Conservation (phyloP, 2,329 filamentous ascomycete species). For the Parastagonospora avenae region DNA sequence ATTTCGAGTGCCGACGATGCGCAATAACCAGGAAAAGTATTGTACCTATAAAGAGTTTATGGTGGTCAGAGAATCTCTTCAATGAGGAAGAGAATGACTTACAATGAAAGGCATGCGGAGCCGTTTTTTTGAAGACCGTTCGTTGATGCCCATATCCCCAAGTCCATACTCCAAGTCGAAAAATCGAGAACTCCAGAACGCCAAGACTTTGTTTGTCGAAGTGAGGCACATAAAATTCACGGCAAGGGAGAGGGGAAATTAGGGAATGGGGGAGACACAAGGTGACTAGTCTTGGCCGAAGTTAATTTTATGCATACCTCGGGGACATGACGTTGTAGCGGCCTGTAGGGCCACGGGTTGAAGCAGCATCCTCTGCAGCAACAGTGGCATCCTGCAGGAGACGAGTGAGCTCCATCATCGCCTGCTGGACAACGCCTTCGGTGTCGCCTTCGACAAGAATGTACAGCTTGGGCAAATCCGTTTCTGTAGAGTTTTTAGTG, state of each 20-base stretch:
- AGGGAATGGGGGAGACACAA: constrained; percentile 1
- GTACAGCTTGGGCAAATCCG: constrained; percentile 89
- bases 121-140: too few species aligned
- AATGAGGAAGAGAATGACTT: too few species aligned
- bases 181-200: background rate
- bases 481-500: constrained; percentile 39
- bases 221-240: background rate
- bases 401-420: constrained; percentile 87
- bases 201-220: background rate
- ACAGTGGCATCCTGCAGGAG: constrained; percentile 89
- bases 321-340: constrained; percentile 73
- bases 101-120: too few species aligned
- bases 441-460: constrained; percentile 98
- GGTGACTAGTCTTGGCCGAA: background rate
- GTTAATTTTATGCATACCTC: constrained; percentile 6
- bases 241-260: background rate
- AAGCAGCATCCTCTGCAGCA: constrained; percentile 79
- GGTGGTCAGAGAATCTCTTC: too few species aligned
- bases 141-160: too few species aligned
- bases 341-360: constrained; percentile 77
- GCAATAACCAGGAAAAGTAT: too few species aligned
- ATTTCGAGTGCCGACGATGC: too few species aligned
- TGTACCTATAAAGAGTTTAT: too few species aligned
- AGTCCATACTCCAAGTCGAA: background rate
- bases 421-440: constrained; percentile 86